phyloP scores from a whole-genome alignment of 176 grass and related monocot species.

The Carex kokanica region DNA sequence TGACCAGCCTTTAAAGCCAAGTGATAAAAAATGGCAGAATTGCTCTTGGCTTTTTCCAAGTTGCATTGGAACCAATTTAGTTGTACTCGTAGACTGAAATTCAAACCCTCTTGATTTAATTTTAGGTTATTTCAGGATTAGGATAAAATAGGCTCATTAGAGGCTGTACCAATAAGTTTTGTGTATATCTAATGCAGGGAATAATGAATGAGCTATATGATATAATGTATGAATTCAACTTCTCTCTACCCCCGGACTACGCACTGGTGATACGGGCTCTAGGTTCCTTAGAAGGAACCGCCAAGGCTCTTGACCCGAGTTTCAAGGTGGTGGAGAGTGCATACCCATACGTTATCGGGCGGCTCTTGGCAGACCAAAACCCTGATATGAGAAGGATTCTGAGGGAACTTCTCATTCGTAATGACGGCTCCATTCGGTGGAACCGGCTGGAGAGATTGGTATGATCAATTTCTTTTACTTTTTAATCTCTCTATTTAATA shows the following conservation, averaged over 20 bases:
- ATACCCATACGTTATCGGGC: conserved; percentile 90
- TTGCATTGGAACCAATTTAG: background rate
- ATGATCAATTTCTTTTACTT: conserved; percentile 19
- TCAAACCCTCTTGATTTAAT: background rate
- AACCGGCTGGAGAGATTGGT: conserved; percentile 87
- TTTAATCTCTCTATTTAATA: background rate
- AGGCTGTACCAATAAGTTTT: conserved; percentile 1
- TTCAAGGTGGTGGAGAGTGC: conserved; percentile 97
- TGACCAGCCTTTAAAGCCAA: background rate
- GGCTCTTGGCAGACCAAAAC: conserved; percentile 78
- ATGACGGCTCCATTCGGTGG: conserved; percentile 91
- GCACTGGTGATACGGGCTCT: conserved; percentile 90
- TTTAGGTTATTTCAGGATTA: background rate
- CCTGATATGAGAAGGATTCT: conserved; percentile 96
- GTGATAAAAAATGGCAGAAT: background rate
- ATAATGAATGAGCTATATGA: conserved; percentile 87
- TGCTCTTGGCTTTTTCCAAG: background rate
- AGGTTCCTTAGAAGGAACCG: conserved; percentile 93
- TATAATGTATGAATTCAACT: conserved; percentile 96
- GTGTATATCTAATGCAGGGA: conserved; percentile 42
- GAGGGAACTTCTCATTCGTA: conserved; percentile 70
- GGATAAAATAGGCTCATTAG: background rate
- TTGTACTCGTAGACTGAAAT: background rate
- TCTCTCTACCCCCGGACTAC: conserved; percentile 93
- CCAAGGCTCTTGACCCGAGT: conserved; percentile 89